A percentile compares a stretch with the other conserved stretches of the same genome.
These are phyloP conservation scores for Turnera subulata DNA, from an alignment of 345 rosid genomes.

Conservation along the genomic window DNA sequence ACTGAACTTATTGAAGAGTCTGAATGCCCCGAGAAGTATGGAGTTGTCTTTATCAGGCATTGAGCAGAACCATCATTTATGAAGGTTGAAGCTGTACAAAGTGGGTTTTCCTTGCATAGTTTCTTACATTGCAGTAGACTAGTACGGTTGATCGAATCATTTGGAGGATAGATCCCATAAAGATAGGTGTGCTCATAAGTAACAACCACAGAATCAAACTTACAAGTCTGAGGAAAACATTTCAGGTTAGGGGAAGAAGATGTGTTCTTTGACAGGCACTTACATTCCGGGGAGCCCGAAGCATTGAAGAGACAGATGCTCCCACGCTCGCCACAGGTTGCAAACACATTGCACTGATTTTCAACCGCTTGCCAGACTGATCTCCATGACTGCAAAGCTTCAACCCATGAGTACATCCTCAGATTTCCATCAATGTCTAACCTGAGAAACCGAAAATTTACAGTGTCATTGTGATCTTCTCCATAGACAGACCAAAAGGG, in stretches of 20 bases:
- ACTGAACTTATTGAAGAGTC: slow-evolving; percentile 53
- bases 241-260: slow-evolving; percentile 29
- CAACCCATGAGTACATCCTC: slow-evolving; percentile 69
- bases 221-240: slow-evolving; percentile 46
- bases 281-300: slow-evolving; percentile 46
- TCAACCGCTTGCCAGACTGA: slow-evolving; percentile 89
- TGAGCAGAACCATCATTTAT: slow-evolving; percentile 45
- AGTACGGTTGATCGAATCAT: slow-evolving; percentile 32
- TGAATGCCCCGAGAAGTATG: slow-evolving; percentile 58
- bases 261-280: slow-evolving; percentile 41
- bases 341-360: slow-evolving; percentile 79
- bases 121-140: slow-evolving; percentile 51
- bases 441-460: slow-evolving; percentile 60
- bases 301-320: slow-evolving; percentile 47
- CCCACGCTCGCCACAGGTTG: slow-evolving; percentile 63
- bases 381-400: slow-evolving; percentile 48
- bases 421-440: slow-evolving; percentile 77
- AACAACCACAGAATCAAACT: slow-evolving; percentile 41
- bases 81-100: slow-evolving; percentile 63
- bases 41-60: slow-evolving; percentile 48
- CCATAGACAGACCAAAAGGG: slow-evolving; percentile 62
- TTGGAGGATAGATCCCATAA: slow-evolving; percentile 66
- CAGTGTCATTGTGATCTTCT: slow-evolving; percentile 62
- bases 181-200: slow-evolving; percentile 45
- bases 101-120: slow-evolving; percentile 39